Evolutionary conservation across 108 stramenopile species (phyloP), one percentile per base, ranked within the genome.

Genomic region (Asterionellopsis glacialis): DNA sequence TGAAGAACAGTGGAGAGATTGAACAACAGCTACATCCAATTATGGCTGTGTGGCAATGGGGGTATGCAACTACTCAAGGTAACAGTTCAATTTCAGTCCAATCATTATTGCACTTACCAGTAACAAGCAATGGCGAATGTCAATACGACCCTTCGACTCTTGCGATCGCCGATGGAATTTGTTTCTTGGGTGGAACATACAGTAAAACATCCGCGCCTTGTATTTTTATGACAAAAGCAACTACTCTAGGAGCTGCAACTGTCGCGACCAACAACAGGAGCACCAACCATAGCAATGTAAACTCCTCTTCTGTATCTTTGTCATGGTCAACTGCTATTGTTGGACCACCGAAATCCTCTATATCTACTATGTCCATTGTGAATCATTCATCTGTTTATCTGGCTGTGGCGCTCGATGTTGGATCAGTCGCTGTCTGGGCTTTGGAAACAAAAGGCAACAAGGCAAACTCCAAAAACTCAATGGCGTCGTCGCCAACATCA

Each of bases 11-110:
- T 33, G 33, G 33, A n/a, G 69, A 73, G 19, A 51, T 64, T 16
- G 52, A 53, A 41, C 67, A 69, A 40, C 68, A 78, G 45, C 67
- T 76, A 7, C 60, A 81, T 53, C 48, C 67, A 21, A 55, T 86
- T 21, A 74, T 90, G 49, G 86, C 68, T 21, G 77, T 90, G 22
- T 93, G 86, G 86, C 78, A 83, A 61, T 93, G 91, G 91, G 91
- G 91, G 11, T 82, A 86, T 55, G 53, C 72, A 4, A 38, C 41
- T 40, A 38, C 61, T 11, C 75, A 65, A 3, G 33, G 33, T 7
- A 33, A 33, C 7, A 33, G 33, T 33, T 33, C 33, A 33, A 61
- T 83, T 41, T 64, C 73, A 4, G 38, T 93, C 2, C 88, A 90
- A 52, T 82, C 79, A 22, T 65, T 86, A 6, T 52, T 93, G 18